Conservation (phyloP, 2,329 filamentous ascomycete species). For the Fonsecaea pedrosoi region DNA sequence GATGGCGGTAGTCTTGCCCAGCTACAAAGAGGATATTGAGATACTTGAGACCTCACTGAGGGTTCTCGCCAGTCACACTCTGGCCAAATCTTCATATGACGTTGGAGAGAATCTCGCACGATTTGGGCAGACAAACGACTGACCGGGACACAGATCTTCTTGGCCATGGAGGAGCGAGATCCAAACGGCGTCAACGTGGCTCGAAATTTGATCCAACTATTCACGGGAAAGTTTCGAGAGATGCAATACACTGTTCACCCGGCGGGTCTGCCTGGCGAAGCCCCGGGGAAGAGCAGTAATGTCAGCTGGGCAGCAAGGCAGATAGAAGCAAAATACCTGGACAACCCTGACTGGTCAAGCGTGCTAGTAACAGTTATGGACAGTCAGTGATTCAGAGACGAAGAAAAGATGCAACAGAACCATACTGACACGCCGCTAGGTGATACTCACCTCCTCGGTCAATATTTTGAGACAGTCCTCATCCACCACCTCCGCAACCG, state of each 20-base stretch:
- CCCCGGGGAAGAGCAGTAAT: slow-evolving; percentile 77
- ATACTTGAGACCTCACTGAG: slow-evolving; percentile 72
- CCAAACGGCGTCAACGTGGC: slow-evolving; percentile 67
- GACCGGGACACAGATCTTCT: slow-evolving; percentile 63
- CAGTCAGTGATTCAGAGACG: slow-evolving; percentile 57
- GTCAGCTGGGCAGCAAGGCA: slow-evolving; percentile 73
- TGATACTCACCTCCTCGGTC: slow-evolving; percentile 72
- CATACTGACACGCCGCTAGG: slow-evolving; percentile 52
- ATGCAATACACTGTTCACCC: slow-evolving; percentile 74
- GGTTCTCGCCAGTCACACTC: slow-evolving; percentile 70
- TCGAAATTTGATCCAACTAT: slow-evolving; percentile 65
- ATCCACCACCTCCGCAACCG: slow-evolving; percentile 67
- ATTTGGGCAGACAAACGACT: slow-evolving; percentile 1
- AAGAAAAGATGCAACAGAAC: neutral
- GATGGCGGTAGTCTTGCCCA: slow-evolving; percentile 73
- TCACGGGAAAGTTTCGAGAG: slow-evolving; percentile 68
- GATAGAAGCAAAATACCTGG: slow-evolving; percentile 66
- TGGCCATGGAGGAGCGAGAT: slow-evolving; percentile 76
- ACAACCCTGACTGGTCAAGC: slow-evolving; percentile 59
- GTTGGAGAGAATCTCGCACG: slow-evolving; percentile 49
- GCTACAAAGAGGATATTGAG: slow-evolving; percentile 75
- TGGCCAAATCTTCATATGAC: slow-evolving; percentile 70
- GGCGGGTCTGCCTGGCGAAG: slow-evolving; percentile 68
- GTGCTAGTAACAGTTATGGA: slow-evolving; percentile 75
- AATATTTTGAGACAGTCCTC: slow-evolving; percentile 71